These are phyloP conservation scores for Litsea cubeba DNA, from an alignment of 164 flowering plant genomes.

Conservation along the genomic window DNA sequence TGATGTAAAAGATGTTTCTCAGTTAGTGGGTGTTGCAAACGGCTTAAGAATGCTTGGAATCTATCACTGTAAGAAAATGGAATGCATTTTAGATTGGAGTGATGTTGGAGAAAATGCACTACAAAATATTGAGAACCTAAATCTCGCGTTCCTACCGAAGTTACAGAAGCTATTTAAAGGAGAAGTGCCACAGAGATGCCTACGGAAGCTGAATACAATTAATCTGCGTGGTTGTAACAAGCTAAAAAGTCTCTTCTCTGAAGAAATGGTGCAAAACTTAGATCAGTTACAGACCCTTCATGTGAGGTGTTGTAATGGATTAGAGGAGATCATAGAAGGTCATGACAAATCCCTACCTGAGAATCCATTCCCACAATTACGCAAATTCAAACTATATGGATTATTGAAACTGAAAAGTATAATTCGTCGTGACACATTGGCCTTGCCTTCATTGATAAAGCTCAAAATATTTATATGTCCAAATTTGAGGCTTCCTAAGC, in stretches of 20 bases:
- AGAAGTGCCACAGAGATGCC: not conserved
- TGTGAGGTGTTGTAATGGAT: not conserved
- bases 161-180: not conserved
- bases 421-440: not conserved
- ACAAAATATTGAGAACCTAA: not conserved
- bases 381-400: not conserved
- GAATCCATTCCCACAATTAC: not conserved
- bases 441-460: not conserved
- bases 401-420: not conserved
- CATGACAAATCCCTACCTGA: not conserved
- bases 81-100: not conserved
- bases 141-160: not conserved
- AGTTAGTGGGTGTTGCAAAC: not conserved
- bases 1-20: not conserved
- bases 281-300: not conserved
- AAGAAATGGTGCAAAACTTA: not conserved
- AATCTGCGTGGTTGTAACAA: not conserved
- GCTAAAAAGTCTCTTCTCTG: not conserved
- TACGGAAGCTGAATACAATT: not conserved
- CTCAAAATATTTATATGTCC: rapidly evolving
- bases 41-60: not conserved
- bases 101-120: not conserved
- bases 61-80: not conserved
- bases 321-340: not conserved
- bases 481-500: not conserved